A percentile compares a stretch with the other conserved stretches of the same genome.
These are phyloP conservation scores for Achlya hypogyna DNA, from an alignment of 352 stramenopile species.

Conservation along the genomic window DNA sequence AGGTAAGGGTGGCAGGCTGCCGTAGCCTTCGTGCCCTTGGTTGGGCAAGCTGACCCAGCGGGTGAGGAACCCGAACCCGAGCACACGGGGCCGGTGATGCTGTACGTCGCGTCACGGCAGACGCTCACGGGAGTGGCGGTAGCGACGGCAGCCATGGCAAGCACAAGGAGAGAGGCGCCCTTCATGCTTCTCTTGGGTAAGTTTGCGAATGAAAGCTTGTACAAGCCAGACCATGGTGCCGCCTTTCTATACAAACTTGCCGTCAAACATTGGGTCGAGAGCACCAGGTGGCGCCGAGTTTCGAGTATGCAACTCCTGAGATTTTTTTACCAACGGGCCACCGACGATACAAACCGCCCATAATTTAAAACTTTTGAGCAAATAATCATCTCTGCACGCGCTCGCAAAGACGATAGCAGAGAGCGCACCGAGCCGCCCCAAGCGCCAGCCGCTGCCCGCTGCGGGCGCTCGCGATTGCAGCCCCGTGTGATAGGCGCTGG, in stretches of 20 bases:
- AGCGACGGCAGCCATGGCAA: neutral
- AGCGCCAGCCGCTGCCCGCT: too few relatives aligned
- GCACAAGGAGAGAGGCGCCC: neutral
- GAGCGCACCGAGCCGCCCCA: too few relatives aligned
- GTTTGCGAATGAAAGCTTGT: neutral
- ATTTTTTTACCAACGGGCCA: too few relatives aligned
- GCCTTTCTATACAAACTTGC: neutral
- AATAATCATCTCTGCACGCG: too few relatives aligned
- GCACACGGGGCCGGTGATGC: conserved; percentile 41
- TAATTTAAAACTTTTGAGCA: too few relatives aligned
- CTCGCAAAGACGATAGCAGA: too few relatives aligned
- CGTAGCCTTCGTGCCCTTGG: conserved; percentile 32
- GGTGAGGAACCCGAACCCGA: conserved; percentile 32
- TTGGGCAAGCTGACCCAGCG: conserved; percentile 33
- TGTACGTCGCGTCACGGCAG: conserved; percentile 48
- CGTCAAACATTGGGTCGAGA: too few relatives aligned
- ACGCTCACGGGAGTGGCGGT: conserved; percentile 31
- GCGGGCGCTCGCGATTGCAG: too few relatives aligned
- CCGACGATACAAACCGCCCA: too few relatives aligned
- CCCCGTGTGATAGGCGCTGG: too few relatives aligned
- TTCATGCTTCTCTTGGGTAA: neutral
- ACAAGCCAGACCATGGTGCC: neutral
- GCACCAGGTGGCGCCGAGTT: too few relatives aligned
- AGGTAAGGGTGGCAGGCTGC: conserved; percentile 35
- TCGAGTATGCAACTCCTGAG: too few relatives aligned